Conservation (phyloP, 2,329 filamentous ascomycete genomes). For the Sporothrix brasiliensis region DNA sequence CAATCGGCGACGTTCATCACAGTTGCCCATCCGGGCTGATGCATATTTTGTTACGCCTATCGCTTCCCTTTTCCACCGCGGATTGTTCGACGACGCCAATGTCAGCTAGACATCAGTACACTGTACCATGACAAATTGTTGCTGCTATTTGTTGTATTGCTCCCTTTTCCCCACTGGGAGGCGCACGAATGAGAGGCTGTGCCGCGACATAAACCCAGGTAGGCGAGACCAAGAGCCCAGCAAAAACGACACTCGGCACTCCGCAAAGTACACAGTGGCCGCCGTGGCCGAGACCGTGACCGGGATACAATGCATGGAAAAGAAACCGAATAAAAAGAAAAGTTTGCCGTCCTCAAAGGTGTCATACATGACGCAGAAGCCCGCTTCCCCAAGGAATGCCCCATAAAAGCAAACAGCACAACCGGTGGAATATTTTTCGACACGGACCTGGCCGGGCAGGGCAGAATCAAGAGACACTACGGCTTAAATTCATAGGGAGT, state of each 20-base stretch:
- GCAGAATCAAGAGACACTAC: neutral
- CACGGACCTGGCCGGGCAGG: neutral
- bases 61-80: neutral
- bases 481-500: no score
- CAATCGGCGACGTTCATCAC: no score
- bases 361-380: neutral
- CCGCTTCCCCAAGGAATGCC: neutral
- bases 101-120: neutral
- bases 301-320: conserved; percentile 1
- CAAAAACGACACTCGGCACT: no score
- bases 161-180: neutral
- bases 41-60: neutral
- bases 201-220: neutral
- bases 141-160: no score
- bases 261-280: neutral
- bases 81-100: neutral
- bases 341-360: no score
- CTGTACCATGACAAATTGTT: neutral
- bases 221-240: neutral
- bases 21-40: no score
- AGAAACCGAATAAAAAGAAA: neutral
- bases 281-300: neutral
- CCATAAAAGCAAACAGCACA: conserved; percentile 3
- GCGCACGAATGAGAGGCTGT: neutral
- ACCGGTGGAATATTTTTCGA: neutral